Conservation (phyloP, 2,329 filamentous ascomycete genomes). For the Claviceps sp. region DNA sequence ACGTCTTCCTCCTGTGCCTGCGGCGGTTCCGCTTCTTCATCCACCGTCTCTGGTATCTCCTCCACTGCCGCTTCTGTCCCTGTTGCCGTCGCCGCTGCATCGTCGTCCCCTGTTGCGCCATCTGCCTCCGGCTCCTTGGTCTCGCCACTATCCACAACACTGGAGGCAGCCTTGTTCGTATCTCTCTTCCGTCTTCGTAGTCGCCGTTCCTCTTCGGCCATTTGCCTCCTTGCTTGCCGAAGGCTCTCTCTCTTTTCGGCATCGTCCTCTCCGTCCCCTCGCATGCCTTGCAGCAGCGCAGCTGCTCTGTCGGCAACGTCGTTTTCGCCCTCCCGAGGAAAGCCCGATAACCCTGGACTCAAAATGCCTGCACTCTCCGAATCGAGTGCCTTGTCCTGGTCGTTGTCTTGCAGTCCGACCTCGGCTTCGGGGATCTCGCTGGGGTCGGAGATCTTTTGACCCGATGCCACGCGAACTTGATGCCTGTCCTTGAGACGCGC, state of each 20-base stretch:
- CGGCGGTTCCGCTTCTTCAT: conserved; percentile 5
- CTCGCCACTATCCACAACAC: conserved; percentile 13
- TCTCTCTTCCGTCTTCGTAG: conserved; percentile 53
- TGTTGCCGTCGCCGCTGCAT: too few species aligned
- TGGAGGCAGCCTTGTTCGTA: conserved; percentile 30
- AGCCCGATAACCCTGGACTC: conserved; percentile 32
- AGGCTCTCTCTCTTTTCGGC: conserved; percentile 44
- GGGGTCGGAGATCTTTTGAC: conserved; percentile 68
- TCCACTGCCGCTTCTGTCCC: neutral
- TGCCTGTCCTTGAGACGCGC: conserved; percentile 83
- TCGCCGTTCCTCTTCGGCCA: conserved; percentile 65
- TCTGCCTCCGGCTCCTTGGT: conserved; percentile 12
- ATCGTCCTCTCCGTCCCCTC: conserved; percentile 46
- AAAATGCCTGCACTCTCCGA: conserved; percentile 35
- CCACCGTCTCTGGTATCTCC: conserved; percentile 5
- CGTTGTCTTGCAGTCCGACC: conserved; percentile 18
- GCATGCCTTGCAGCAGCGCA: conserved; percentile 69
- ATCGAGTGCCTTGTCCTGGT: conserved; percentile 23
- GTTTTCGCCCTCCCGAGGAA: conserved; percentile 39
- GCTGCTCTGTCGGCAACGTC: conserved; percentile 80
- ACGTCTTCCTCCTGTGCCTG: neutral
- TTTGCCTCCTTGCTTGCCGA: conserved; percentile 50
- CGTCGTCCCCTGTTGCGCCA: conserved; percentile 7
- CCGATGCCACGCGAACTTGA: conserved; percentile 78
- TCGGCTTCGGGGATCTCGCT: conserved; percentile 48